Evolutionary conservation across 2,329 filamentous ascomycete genomes (phyloP), one percentile per base, ranked within the genome.

Genomic region (Cladosporium sp.): DNA sequence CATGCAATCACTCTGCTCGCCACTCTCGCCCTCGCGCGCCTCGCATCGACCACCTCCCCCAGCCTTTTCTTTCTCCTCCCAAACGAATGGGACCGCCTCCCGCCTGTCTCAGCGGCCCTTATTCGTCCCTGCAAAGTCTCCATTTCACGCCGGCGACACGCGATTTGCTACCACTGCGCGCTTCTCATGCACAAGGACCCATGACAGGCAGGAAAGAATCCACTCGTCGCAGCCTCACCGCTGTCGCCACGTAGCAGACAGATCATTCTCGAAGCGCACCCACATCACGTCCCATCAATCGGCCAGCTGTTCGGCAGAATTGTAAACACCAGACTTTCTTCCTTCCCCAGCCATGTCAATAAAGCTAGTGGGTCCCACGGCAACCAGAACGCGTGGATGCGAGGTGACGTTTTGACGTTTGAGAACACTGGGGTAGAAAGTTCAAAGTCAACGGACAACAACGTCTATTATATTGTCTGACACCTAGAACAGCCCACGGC

Each of bases 181-280:
- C 61, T 63, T 63, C 50, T 18, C 33, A 46, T 63, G 61, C 61
- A 63, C 33, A 23, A n/a, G 12, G 33, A 21, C 49, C 49, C 56
- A 59, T 57, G 29, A 16, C 29, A 31, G n/a, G 11, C n/a, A 40
- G 23, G 21, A 40, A 26, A 26, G 14, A n/a, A 23, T 29, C 60
- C 50, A 63, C 61, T 46, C 23, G 50, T 5, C 12, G 21, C n/a
- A 63, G 61, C 61, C 61, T 63, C 50, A 63, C 61, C 61, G 61
- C 61, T 56, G 18, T 33, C 35, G 35, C 61, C 50, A 63, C 50
- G 61, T 63, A 37, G 49, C 50, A 23, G 18, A 29, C 26, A 59
- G 23, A 52, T 28, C 14, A 7, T 21, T 31, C 44, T 23, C 23
- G 35, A 37, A 26, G 10, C 8, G 21, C 21, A 33, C 49, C 31